Conservation (phyloP, 192 early-diverging fungal species). For the Linnemannia hyalina region DNA sequence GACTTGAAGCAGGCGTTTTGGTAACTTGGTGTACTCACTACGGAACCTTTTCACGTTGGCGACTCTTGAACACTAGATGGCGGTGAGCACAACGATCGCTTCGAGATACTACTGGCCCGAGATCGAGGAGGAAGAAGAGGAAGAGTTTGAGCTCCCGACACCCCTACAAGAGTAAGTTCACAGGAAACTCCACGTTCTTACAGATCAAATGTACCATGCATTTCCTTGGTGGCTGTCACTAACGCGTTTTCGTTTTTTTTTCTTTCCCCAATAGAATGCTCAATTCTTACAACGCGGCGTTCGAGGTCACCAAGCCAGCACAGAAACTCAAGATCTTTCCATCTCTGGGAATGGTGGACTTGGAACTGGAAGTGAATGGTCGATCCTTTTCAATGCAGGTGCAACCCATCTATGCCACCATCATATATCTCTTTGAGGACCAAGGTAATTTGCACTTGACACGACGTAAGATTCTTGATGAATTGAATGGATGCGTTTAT, state of each 20-base stretch:
- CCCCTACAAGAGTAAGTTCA: constrained; percentile 46
- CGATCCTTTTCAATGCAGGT: constrained; percentile 61
- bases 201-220: not conserved
- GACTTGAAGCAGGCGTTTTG: not conserved
- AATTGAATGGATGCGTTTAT: not conserved
- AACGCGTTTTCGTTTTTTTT: not conserved
- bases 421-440: constrained; percentile 56
- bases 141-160: constrained; percentile 48
- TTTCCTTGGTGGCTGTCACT: not conserved
- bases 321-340: constrained; percentile 71
- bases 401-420: constrained; percentile 68
- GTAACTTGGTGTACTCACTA: not conserved
- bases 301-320: constrained; percentile 65
- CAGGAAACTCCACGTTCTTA: not conserved
- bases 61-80: constrained; percentile 25
- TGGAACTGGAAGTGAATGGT: constrained; percentile 69
- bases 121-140: constrained; percentile 48
- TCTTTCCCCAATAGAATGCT: constrained; percentile 28
- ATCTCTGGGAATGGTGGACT: constrained; percentile 63
- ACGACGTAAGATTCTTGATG: not conserved
- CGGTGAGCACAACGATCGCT: constrained; percentile 61
- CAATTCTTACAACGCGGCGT: constrained; percentile 61
- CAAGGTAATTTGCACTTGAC: constrained; percentile 20
- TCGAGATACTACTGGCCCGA: constrained; percentile 78
- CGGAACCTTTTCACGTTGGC: not conserved